Conservation (phyloP, 305 asterid species). For the Fraxinus paxiana region DNA sequence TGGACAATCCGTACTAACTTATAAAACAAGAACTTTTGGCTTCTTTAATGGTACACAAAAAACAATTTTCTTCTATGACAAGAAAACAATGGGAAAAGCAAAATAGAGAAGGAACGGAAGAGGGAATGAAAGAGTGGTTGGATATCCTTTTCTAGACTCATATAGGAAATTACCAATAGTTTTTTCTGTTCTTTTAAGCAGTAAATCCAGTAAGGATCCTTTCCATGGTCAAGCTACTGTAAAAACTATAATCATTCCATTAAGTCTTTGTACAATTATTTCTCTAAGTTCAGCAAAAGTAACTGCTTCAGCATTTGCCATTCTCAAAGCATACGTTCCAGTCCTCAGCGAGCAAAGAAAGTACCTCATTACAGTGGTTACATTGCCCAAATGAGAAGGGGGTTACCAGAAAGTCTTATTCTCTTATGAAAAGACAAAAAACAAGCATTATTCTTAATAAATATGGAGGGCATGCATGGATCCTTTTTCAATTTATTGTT, state of each 20-base stretch:
- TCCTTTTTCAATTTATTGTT: not conserved
- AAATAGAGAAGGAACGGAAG: not conserved
- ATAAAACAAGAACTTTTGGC: not conserved
- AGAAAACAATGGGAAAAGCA: not conserved
- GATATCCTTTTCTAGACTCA: not conserved
- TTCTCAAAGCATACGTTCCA: not conserved
- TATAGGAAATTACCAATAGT: not conserved
- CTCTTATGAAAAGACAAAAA: not conserved
- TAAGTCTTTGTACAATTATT: not conserved
- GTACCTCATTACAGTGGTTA: not conserved
- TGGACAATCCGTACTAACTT: not conserved
- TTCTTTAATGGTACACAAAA: not conserved
- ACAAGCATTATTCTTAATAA: not conserved
- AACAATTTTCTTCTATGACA: not conserved
- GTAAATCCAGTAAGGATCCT: not conserved
- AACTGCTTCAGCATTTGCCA: slow-evolving; percentile 1
- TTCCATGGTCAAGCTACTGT: not conserved
- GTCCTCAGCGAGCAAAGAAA: slow-evolving; percentile 2
- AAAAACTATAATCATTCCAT: not conserved
- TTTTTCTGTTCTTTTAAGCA: not conserved
- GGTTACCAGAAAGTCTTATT: not conserved
- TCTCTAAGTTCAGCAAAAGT: not conserved
- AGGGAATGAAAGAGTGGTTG: not conserved
- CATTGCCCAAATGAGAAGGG: not conserved
- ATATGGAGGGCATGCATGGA: not conserved